phyloP scores from a whole-genome alignment of 768 basidiomycete genomes.

The Gymnopilus junonius region DNA sequence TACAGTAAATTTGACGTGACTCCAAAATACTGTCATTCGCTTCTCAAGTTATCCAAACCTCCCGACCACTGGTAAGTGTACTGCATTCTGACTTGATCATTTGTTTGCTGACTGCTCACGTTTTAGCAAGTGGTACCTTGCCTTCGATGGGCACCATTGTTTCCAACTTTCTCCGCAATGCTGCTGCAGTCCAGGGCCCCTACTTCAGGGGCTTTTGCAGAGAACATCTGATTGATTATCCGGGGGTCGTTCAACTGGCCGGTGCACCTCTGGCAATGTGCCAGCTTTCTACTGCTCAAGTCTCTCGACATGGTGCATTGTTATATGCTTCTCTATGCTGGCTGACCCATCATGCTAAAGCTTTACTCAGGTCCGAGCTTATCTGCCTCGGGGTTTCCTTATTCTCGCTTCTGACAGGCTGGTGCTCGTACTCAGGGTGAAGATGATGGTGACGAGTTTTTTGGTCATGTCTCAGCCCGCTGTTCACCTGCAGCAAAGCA shows the following conservation, averaged over 20 bases:
- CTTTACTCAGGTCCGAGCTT: neutral
- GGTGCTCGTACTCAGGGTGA: no score
- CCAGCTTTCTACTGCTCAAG: neutral
- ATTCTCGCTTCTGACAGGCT: no score
- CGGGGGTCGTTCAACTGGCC: neutral
- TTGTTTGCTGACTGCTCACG: neutral
- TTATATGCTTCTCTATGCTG: neutral
- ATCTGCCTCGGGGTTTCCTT: neutral
- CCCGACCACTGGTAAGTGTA: neutral
- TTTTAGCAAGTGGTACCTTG: neutral
- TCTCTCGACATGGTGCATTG: neutral
- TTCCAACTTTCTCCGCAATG: neutral
- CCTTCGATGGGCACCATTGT: neutral
- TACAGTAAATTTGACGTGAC: neutral
- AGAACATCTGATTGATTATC: neutral
- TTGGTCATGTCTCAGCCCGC: no score
- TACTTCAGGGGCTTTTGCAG: neutral
- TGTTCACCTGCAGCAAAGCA: no score
- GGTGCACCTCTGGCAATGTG: no score
- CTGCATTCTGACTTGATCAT: neutral
- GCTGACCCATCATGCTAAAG: neutral
- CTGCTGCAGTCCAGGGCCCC: neutral
- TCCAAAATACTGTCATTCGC: neutral
- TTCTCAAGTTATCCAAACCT: neutral
- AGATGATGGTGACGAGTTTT: no score